Conservation (phyloP, 768 basidiomycete genomes). For the Cystofilobasidium capitatum region DNA sequence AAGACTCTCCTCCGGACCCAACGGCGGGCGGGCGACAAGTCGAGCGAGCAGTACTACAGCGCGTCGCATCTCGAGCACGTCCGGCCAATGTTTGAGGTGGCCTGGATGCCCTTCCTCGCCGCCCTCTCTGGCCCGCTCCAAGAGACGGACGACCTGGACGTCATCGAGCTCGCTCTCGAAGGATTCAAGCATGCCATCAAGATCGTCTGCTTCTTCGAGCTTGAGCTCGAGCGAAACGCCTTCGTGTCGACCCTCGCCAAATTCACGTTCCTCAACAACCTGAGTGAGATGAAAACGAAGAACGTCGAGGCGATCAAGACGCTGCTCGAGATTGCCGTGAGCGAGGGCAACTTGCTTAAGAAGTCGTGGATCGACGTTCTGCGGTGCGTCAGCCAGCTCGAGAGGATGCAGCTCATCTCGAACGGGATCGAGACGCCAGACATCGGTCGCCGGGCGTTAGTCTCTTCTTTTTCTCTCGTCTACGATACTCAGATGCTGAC, state of each 20-base stretch:
- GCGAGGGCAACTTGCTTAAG: constrained; percentile 93
- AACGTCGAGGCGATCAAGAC: constrained; percentile 99
- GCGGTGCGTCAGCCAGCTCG: constrained; percentile 93
- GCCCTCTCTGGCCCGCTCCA: constrained; percentile 89
- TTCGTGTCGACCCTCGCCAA: constrained; percentile 94
- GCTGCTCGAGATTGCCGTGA: constrained; percentile 84
- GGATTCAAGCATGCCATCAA: constrained; percentile 96
- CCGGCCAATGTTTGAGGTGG: constrained; percentile 96
- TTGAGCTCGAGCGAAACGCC: constrained; percentile 95
- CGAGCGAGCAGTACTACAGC: constrained; percentile 81
- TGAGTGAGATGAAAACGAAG: constrained; percentile 98
- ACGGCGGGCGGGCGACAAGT: constrained; percentile 54
- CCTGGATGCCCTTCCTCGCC: constrained; percentile 96
- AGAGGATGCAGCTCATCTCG: constrained; percentile 95
- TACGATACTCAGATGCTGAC: background rate
- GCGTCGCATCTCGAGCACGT: constrained; percentile 96
- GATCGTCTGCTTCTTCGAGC: constrained; percentile 92
- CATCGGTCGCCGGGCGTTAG: constrained; percentile 67
- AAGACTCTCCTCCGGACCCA: constrained; percentile 84
- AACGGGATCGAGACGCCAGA: constrained; percentile 79
- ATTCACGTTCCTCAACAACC: constrained; percentile 93
- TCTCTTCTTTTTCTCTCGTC: background rate
- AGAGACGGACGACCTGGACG: constrained; percentile 84
- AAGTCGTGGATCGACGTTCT: constrained; percentile 93
- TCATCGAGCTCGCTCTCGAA: constrained; percentile 83